Conservation (phyloP, 345 rosid genomes). For the Pugionium dolabratum region DNA sequence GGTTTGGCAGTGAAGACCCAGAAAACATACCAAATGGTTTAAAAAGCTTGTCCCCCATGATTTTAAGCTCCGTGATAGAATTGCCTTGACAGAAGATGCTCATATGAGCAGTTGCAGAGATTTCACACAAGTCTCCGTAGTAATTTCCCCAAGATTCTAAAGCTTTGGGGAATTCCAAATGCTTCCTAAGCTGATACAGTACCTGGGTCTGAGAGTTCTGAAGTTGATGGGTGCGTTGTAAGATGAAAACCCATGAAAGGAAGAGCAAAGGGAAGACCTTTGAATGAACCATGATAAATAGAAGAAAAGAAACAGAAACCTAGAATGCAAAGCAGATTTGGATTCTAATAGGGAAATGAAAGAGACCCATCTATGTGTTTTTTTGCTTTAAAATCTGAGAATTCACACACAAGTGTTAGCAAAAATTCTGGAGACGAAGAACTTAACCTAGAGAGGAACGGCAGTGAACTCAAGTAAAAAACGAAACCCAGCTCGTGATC, state of each 20-base stretch:
- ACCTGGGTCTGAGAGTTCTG: slow-evolving; percentile 64
- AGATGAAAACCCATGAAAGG: slow-evolving; percentile 47
- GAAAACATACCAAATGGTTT: slow-evolving; percentile 55
- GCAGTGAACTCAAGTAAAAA: slow-evolving; percentile 30
- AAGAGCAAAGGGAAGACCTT: slow-evolving; percentile 42
- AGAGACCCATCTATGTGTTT: slow-evolving; percentile 21
- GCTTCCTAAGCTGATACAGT: slow-evolving; percentile 74
- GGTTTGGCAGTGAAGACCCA: slow-evolving; percentile 61
- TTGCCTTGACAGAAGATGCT: slow-evolving; percentile 65
- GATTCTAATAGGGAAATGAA: slow-evolving; percentile 21
- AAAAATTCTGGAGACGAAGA: slow-evolving; percentile 15
- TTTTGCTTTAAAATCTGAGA: neutral
- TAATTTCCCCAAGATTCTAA: slow-evolving; percentile 62
- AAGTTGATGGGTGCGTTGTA: slow-evolving; percentile 52
- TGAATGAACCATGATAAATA: slow-evolving; percentile 43
- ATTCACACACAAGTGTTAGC: slow-evolving; percentile 12
- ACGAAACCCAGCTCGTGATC: slow-evolving; percentile 38
- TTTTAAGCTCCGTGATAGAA: slow-evolving; percentile 69
- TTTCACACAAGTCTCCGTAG: slow-evolving; percentile 66
- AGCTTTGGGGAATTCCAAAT: slow-evolving; percentile 75
- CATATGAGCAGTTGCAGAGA: slow-evolving; percentile 58
- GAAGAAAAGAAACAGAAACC: slow-evolving; percentile 37
- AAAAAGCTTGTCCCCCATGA: slow-evolving; percentile 70
- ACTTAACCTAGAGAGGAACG: slow-evolving; percentile 10
- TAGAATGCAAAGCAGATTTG: slow-evolving; percentile 28